A percentile compares a stretch with the other conserved stretches of the same genome.
Conservation (phyloP, 768 basidiomycete species). For the Boletus rubroflammeus region DNA sequence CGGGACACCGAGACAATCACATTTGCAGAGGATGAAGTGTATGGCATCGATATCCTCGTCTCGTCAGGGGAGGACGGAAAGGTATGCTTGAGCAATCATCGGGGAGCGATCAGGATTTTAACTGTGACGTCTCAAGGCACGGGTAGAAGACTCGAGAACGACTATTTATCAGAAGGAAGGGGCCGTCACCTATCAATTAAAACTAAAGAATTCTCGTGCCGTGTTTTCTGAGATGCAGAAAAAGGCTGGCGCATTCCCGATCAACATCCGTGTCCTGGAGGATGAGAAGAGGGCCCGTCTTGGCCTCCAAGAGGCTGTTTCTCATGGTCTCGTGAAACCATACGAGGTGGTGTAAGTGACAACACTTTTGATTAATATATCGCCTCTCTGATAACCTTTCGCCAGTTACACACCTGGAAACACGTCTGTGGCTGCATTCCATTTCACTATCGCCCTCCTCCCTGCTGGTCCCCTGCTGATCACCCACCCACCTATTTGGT, state of each 20-base stretch:
- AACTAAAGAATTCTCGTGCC: conserved; percentile 96
- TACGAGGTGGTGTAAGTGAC: conserved; percentile 86
- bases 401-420: conserved; percentile 72
- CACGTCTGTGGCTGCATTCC: conserved; percentile 91
- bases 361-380: not conserved
- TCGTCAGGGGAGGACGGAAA: conserved; percentile 89
- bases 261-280: conserved; percentile 90
- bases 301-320: conserved; percentile 93
- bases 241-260: conserved; percentile 97
- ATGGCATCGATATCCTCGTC: conserved; percentile 89
- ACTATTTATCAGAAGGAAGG: conserved; percentile 91
- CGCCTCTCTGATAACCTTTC: not conserved
- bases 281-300: conserved; percentile 95
- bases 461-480: conserved; percentile 86
- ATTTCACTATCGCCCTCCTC: conserved; percentile 93
- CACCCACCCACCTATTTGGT: conserved; percentile 89
- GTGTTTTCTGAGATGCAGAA: conserved; percentile 97
- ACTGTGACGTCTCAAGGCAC: conserved; percentile 56
- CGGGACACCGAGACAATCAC: conserved; percentile 80
- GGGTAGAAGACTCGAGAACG: conserved; percentile 83
- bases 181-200: conserved; percentile 87
- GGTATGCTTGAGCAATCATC: conserved; percentile 39
- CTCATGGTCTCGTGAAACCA: conserved; percentile 89
- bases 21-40: conserved; percentile 93
- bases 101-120: not conserved